Conservation (phyloP, 2,329 filamentous ascomycete genomes). For the Emmonsiellopsis sp. region DNA sequence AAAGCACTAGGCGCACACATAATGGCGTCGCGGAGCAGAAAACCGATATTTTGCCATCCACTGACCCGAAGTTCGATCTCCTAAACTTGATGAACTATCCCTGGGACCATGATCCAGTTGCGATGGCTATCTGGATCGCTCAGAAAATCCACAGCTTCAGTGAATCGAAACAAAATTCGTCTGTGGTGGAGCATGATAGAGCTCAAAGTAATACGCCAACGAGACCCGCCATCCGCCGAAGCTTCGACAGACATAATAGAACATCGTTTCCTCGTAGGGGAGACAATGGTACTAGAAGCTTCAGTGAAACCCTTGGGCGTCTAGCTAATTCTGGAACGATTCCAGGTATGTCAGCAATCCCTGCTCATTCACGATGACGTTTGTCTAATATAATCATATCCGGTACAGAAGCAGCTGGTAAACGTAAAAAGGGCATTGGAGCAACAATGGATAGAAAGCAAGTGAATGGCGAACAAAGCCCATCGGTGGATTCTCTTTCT, state of each 20-base stretch:
- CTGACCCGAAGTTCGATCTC: neutral
- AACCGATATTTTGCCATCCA: neutral
- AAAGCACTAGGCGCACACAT: neutral
- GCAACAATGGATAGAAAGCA: neutral
- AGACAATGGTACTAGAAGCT: no score
- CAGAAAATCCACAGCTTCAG: slow-evolving; percentile 1
- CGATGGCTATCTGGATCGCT: slow-evolving; percentile 2
- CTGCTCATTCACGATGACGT: neutral
- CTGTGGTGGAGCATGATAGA: neutral
- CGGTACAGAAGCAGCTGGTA: neutral
- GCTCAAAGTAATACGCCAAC: neutral
- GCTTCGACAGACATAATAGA: neutral
- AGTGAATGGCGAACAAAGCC: neutral
- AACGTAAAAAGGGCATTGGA: neutral
- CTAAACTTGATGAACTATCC: neutral
- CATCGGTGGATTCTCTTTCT: neutral
- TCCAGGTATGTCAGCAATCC: neutral
- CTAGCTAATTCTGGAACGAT: neutral
- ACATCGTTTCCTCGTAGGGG: neutral
- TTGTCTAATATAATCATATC: neutral
- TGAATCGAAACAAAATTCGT: no score
- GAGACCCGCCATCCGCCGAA: neutral
- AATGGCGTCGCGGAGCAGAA: neutral
- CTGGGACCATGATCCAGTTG: slow-evolving; percentile 3
- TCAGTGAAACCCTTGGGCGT: neutral